A percentile compares a stretch with the other conserved stretches of the same genome.
Evolutionary conservation across 2,329 filamentous ascomycete species (phyloP).

Genomic region (Exophiala spinifera): DNA sequence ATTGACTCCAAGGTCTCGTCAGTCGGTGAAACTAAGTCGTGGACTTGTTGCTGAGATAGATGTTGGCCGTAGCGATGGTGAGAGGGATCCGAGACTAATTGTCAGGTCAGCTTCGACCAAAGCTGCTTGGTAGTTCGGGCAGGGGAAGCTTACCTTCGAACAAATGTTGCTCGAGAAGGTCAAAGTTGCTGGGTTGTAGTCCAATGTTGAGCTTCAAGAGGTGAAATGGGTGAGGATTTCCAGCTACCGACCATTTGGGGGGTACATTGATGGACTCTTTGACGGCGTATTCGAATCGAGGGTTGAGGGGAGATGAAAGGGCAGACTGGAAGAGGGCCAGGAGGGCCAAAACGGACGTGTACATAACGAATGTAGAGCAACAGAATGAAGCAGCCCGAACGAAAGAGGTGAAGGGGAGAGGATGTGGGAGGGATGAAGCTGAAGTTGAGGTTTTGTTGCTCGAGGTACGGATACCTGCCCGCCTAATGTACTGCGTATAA

Average conservation of each 20-base stretch:
- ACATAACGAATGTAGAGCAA: conserved; percentile 17
- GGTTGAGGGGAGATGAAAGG: conserved; percentile 27
- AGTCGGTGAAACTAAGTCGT: conserved; percentile 53
- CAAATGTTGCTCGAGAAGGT: conserved; percentile 55
- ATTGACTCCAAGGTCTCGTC: conserved; percentile 52
- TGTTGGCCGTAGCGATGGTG: conserved; percentile 56
- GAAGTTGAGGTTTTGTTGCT: too few relatives aligned
- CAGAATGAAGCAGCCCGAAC: neutral
- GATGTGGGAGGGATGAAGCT: neutral
- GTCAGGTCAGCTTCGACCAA: neutral
- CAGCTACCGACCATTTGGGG: conserved; percentile 48
- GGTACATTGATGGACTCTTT: conserved; percentile 58
- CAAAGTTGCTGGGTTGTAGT: conserved; percentile 56
- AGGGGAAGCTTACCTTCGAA: conserved; percentile 42
- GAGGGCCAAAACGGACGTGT: conserved; percentile 7
- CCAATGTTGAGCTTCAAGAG: conserved; percentile 57
- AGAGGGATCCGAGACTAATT: conserved; percentile 51
- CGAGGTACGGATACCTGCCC: too few relatives aligned
- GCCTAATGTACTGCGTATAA: too few relatives aligned
- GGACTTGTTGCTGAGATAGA: conserved; percentile 51
- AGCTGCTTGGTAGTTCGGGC: neutral
- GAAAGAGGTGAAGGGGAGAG: neutral
- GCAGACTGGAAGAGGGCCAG: conserved; percentile 4
- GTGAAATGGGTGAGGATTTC: conserved; percentile 47
- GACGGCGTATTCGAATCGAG: conserved; percentile 47